These are phyloP conservation scores for Cladophialophora psammophila DNA, from an alignment of 2,329 filamentous ascomycete genomes.

Conservation along the genomic window DNA sequence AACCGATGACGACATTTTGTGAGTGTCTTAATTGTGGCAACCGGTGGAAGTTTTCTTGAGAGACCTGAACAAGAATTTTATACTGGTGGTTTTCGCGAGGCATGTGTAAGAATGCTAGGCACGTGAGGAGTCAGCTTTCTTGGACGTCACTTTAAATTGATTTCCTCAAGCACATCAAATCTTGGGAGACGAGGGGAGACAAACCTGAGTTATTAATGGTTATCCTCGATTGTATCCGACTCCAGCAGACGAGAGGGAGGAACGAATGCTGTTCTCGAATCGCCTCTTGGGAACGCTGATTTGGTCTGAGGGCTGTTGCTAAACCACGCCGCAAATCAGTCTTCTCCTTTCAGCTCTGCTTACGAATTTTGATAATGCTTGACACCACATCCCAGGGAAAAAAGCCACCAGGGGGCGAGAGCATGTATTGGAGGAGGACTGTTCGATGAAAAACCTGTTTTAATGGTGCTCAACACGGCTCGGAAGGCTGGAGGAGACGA, in stretches of 20 bases:
- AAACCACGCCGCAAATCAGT: not conserved
- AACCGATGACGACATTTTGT: constrained; percentile 69
- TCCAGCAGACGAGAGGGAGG: not conserved
- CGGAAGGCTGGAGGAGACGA: not conserved
- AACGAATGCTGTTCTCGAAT: not conserved
- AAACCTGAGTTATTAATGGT: not conserved
- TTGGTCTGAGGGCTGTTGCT: not conserved
- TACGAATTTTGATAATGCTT: not conserved
- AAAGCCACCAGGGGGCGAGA: not conserved
- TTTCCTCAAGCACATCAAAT: not conserved
- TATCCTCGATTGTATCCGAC: not conserved
- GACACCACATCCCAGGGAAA: not conserved
- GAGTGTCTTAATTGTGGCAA: constrained; percentile 58
- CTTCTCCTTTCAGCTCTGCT: not conserved
- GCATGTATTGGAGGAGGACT: not conserved
- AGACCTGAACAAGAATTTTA: not conserved
- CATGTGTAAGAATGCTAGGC: not conserved
- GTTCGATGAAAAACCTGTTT: not conserved
- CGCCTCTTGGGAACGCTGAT: not conserved
- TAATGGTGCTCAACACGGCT: not conserved
- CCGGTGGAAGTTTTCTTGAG: constrained; percentile 49
- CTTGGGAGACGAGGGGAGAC: not conserved
- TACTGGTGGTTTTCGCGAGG: not conserved
- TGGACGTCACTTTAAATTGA: not conserved
- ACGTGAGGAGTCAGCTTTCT: not conserved